A percentile compares a stretch with the other conserved stretches of the same genome.
Conservation (phyloP, 805 yeast genomes). For the Zygosaccharomyces bisporus region DNA sequence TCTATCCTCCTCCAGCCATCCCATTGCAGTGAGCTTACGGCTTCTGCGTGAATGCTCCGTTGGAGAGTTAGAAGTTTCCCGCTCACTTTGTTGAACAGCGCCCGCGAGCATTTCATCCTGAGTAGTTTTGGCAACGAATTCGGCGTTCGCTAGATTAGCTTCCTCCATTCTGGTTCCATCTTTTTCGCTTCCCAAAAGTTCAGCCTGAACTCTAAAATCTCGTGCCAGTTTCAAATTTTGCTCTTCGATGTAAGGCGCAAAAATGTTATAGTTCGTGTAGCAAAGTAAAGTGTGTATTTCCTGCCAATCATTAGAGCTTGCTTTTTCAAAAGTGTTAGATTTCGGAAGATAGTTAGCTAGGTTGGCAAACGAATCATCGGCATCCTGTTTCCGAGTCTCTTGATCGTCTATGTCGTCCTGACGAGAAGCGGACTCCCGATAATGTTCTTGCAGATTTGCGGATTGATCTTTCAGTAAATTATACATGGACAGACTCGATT, state of each 20-base stretch:
- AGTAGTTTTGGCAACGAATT: background rate
- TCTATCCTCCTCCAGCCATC: background rate
- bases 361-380: constrained; percentile 1
- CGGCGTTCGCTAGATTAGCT: background rate
- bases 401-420: background rate
- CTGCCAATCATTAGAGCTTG: constrained; percentile 23
- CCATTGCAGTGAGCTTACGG: background rate
- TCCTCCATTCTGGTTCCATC: too few species aligned
- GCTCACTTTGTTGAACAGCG: background rate
- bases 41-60: too few species aligned
- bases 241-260: constrained; percentile 8
- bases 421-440: background rate
- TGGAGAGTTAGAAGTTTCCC: background rate
- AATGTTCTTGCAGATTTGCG: background rate
- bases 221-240: constrained; percentile 11
- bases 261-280: constrained; percentile 17
- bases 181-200: background rate
- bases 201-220: constrained; percentile 1
- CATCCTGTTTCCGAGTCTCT: background rate
- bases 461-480: constrained; percentile 35
- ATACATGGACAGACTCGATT: constrained; percentile 44
- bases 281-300: constrained; percentile 19
- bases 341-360: constrained; percentile 26
- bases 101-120: background rate
- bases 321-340: constrained; percentile 21